Conservation (phyloP, 2,329 filamentous ascomycete species). For the Thielaviopsis ethacetica region DNA sequence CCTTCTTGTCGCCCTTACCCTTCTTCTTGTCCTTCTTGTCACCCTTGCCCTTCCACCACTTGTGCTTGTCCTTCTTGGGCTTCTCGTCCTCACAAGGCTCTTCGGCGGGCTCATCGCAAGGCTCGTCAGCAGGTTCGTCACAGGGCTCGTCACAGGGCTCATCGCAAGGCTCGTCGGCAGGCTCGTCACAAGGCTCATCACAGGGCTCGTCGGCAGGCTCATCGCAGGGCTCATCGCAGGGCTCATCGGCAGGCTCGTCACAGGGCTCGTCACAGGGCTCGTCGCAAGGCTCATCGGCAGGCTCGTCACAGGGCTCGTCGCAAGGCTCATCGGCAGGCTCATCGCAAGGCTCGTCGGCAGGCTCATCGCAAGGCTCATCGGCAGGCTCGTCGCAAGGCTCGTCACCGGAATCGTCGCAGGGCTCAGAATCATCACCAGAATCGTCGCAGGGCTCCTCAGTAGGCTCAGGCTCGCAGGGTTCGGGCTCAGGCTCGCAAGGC, state of each 20-base stretch:
- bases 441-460: conserved; percentile 4
- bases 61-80: conserved; percentile 12
- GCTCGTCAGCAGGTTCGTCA: conserved; percentile 4
- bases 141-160: background rate
- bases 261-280: conserved; percentile 1
- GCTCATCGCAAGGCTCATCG: conserved; percentile 4
- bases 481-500: conserved; percentile 7
- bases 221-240: conserved; percentile 3
- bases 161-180: conserved; percentile 1
- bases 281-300: conserved; percentile 1
- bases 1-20: conserved; percentile 3
- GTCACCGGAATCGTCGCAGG: conserved; percentile 1
- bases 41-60: conserved; percentile 12
- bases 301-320: conserved; percentile 1
- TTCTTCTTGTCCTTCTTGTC: conserved; percentile 7
- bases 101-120: background rate
- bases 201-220: conserved; percentile 3
- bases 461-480: conserved; percentile 8
- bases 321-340: conserved; percentile 4
- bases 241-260: background rate
- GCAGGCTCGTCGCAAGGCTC: background rate
- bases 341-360: conserved; percentile 2
- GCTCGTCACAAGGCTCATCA: background rate
- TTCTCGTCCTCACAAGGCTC: conserved; percentile 9
- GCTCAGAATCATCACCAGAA: conserved; percentile 7